Evolutionary conservation across 306 rosid species (phyloP).

Genomic region (Begonia fuchsioides): DNA sequence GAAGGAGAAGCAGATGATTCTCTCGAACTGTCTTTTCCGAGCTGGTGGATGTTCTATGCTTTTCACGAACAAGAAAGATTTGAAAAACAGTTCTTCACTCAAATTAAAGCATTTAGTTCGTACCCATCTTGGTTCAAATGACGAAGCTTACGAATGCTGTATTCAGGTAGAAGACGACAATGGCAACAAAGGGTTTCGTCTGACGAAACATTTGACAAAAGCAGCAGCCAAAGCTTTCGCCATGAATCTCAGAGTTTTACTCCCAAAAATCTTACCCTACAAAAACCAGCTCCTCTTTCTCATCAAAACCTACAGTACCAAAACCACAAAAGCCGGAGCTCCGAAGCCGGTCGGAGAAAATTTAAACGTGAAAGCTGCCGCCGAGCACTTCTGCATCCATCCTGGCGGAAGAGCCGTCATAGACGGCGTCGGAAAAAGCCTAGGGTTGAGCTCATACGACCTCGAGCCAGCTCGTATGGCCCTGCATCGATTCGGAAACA

Average conservation of each 20-base stretch:
- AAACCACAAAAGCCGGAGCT: background rate
- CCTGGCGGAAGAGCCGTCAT: slow-evolving; percentile 73
- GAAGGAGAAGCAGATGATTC: slow-evolving; percentile 53
- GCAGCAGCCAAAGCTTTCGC: slow-evolving; percentile 47
- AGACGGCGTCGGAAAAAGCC: slow-evolving; percentile 57
- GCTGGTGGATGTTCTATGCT: slow-evolving; percentile 66
- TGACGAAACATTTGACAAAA: slow-evolving; percentile 56
- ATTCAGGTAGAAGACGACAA: slow-evolving; percentile 52
- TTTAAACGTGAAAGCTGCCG: slow-evolving; percentile 38
- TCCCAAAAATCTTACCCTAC: slow-evolving; percentile 41
- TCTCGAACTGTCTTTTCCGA: slow-evolving; percentile 65
- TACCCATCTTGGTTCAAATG: slow-evolving; percentile 52
- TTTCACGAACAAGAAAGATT: slow-evolving; percentile 33
- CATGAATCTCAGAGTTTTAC: slow-evolving; percentile 31
- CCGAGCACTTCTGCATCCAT: slow-evolving; percentile 69
- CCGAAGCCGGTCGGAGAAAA: slow-evolving; percentile 19
- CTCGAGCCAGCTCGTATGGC: slow-evolving; percentile 77
- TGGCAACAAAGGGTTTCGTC: slow-evolving; percentile 44
- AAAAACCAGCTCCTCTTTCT: slow-evolving; percentile 29
- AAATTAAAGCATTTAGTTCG: slow-evolving; percentile 42
- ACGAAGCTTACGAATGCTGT: slow-evolving; percentile 67
- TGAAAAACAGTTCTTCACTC: slow-evolving; percentile 31
- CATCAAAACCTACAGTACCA: background rate
- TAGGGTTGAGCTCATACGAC: slow-evolving; percentile 32
- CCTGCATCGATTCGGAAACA: slow-evolving; percentile 70